These are phyloP conservation scores for Coemansia sp. DNA, from an alignment of 192 early-diverging fungal genomes.

Conservation along the genomic window DNA sequence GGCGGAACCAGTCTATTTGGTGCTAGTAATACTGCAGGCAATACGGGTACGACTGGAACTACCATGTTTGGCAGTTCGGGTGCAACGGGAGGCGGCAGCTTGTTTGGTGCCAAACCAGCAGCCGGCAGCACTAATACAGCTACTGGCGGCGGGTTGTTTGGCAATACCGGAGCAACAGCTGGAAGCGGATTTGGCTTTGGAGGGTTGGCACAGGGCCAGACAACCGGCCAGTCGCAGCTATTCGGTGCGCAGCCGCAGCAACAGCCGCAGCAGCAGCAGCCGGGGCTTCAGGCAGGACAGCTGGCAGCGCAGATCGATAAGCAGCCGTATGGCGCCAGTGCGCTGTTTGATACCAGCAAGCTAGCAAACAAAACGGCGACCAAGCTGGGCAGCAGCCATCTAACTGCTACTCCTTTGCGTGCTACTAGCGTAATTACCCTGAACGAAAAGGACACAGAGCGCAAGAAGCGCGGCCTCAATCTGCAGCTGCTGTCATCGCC, in stretches of 20 bases:
- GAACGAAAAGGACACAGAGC: conserved; percentile 36
- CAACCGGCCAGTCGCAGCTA: not conserved
- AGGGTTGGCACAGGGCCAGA: not conserved
- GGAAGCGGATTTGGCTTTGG: conserved; percentile 19
- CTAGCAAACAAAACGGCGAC: conserved; percentile 20
- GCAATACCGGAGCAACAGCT: conserved; percentile 15
- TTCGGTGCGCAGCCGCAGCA: conserved; percentile 7
- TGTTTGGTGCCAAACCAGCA: conserved; percentile 32
- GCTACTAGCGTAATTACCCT: conserved; percentile 21
- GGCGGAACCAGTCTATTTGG: too few species aligned
- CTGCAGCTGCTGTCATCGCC: conserved; percentile 76
- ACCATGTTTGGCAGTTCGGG: too few species aligned
- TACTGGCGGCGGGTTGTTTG: conserved; percentile 51
- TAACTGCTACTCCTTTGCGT: conserved; percentile 40
- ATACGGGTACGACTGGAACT: too few species aligned
- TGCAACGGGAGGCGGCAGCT: too few species aligned
- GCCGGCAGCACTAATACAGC: too few species aligned
- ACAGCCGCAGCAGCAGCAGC: conserved; percentile 16
- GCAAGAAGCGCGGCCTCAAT: conserved; percentile 68
- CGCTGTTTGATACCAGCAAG: conserved; percentile 64
- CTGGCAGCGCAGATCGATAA: conserved; percentile 76
- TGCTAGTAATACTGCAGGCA: too few species aligned
- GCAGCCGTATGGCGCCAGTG: conserved; percentile 84
- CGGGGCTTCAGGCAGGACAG: conserved; percentile 16
- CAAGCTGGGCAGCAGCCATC: conserved; percentile 28